Base-by-base conservation (phyloP, 1,284 basidiomycete species). In the Ceratobasidium sp. region DNA sequence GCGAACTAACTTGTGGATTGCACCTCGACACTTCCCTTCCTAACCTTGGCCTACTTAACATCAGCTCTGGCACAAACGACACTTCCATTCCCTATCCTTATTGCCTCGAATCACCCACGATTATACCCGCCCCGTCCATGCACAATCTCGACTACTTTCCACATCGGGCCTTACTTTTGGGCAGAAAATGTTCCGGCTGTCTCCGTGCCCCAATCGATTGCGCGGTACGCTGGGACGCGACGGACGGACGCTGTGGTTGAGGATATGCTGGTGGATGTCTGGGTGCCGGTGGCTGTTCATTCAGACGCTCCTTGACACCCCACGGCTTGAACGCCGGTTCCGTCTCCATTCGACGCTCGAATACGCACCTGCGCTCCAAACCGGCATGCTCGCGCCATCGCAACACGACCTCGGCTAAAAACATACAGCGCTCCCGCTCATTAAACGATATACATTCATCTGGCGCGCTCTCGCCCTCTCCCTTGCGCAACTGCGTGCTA, bases 21-120 rank as follows among this genome's bases (percentile, higher is more conserved):
- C 73, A 84, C 82, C 35, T 38, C 35, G 35, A 38, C 35, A 38
- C 4, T 11, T 5, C 11, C 35, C 6, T 38, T 38, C 35, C 35
- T 11, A 38, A 38, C 35, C 35, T 38, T 11, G 35, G 35, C 46
- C 79, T 38, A 11, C 11, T 5, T 38, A 38, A 11, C 11, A 4
- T 38, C 35, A 11, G 35, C 11, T 38, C 35, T 38, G 11, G 35
- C 35, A 38, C 46, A 5, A 32, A 26, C 26, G 43, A 47, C 18
- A n/a, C 28, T 1, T 4, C 4, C 4, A 5, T 13, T 35, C 21
- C 16, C 32, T 38, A 66, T 52, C 30, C 28, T 23, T 52, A 66
- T 66, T 30, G 38, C 47, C 16, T 38, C 21, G 47, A 66, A n/a
- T 66, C 63, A 4, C 62, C 46, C 13, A n/a, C 18, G 11, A 50